Evolutionary conservation across 2,329 filamentous ascomycete species (phyloP).

Genomic region (Claviceps maximensis): DNA sequence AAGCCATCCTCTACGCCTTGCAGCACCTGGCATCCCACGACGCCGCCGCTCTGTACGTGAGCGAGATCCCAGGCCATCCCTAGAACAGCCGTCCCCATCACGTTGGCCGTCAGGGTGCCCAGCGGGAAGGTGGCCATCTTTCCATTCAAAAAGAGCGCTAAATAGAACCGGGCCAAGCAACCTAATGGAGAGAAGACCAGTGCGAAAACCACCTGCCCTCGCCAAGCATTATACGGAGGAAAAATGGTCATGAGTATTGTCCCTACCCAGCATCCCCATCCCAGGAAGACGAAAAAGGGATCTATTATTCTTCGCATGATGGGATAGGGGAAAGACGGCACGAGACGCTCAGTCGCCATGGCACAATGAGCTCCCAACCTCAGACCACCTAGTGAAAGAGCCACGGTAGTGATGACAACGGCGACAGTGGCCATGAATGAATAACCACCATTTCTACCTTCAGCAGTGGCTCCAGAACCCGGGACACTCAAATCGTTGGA

Average conservation of each 20-base stretch:
- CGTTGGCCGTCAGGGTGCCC: conserved; percentile 74
- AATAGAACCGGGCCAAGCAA: conserved; percentile 62
- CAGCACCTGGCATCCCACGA: conserved; percentile 53
- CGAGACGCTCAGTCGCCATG: conserved; percentile 40
- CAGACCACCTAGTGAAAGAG: conserved; percentile 56
- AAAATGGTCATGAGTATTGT: conserved; percentile 59
- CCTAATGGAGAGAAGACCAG: conserved; percentile 74
- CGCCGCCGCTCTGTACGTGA: conserved; percentile 44
- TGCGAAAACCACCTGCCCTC: conserved; percentile 60
- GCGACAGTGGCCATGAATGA: conserved; percentile 71
- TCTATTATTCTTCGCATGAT: conserved; percentile 51
- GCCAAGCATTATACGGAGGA: conserved; percentile 63
- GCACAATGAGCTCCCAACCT: conserved; percentile 65
- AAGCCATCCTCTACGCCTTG: conserved; percentile 56
- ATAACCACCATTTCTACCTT: conserved; percentile 55
- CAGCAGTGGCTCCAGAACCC: conserved; percentile 23
- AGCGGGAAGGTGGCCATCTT: conserved; percentile 58
- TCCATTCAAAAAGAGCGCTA: conserved; percentile 57
- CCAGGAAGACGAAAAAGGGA: conserved; percentile 48
- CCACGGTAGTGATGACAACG: conserved; percentile 58
- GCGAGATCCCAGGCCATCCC: conserved; percentile 71
- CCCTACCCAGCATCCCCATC: conserved; percentile 63
- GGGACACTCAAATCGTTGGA: conserved; percentile 52
- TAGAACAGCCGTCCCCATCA: conserved; percentile 60
- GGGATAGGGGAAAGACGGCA: conserved; percentile 45